Evolutionary conservation across 2,329 filamentous ascomycete species (phyloP), one percentile per base, ranked within the genome.

Genomic region (Aureobasidium sp.): DNA sequence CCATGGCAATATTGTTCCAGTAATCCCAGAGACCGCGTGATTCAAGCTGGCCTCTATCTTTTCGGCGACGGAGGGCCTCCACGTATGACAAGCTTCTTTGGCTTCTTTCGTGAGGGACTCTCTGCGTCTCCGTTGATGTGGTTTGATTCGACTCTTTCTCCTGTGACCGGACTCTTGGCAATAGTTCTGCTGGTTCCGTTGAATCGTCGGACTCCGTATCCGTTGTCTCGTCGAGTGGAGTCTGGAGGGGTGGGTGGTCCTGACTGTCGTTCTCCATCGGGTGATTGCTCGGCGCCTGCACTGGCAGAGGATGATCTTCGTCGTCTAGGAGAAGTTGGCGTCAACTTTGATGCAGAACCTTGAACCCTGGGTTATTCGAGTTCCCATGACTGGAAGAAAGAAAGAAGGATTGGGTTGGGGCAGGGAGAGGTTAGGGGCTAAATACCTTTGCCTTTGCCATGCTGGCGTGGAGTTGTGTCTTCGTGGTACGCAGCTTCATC

Each of bases 401-500:
- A 51, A 32, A 22, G 14, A 39, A 16, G 48, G 10, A 14, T 17
- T 40, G 37, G 17, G 29, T 8, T 25, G 37, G 37, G n/a, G 37
- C 8, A 14, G 38, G 37, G 14, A 30, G 14, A 24, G 45, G 24
- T 10, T 24, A 14, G 37, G 48, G 25, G 17, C n/a, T 34, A 51
- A 51, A 37, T 58, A 48, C 54, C 56, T 54, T 57, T 57, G 14
- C 42, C 57, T 53, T 47, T 57, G 49, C 37, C 49, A 51, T 67
- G 66, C 8, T 66, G 68, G 4, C 72, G 71, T 16, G 22, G 22
- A 54, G 71, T 69, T 10, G 68, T 63, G 57, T 79, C 76, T 58
- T 78, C 74, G 58, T 79, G 76, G 58, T 75, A 79, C 6, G 68
- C 66, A 61, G 75, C 78, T 11, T 67, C 67, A 56, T 73, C 67